Conservation (phyloP, 345 rosid genomes). For the Mercurialis annua region DNA sequence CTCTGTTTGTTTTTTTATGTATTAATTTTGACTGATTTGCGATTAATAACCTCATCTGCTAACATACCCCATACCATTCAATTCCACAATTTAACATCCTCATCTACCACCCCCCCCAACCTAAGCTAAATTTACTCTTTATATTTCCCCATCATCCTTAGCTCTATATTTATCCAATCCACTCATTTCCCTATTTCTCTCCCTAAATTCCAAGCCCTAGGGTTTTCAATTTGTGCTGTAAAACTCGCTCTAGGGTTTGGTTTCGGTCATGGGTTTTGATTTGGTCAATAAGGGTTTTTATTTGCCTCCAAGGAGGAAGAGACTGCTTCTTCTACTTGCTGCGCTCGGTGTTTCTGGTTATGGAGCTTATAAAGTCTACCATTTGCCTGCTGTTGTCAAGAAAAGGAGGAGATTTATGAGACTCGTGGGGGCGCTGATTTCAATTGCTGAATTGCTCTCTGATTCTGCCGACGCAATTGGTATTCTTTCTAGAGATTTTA, state of each 20-base stretch:
- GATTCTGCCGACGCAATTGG: slow-evolving; percentile 65
- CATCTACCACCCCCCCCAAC: background rate
- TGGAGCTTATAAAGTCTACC: slow-evolving; percentile 68
- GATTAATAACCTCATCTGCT: background rate
- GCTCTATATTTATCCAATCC: background rate
- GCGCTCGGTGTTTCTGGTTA: slow-evolving; percentile 64
- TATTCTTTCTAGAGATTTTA: slow-evolving; percentile 67
- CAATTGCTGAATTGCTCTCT: slow-evolving; percentile 64
- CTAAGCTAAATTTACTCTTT: background rate
- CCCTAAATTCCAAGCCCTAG: slow-evolving; percentile 15
- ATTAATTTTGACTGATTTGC: background rate
- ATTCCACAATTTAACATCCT: background rate
- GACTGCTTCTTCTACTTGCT: slow-evolving; percentile 58
- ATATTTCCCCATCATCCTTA: background rate
- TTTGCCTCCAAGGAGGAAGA: slow-evolving; percentile 52
- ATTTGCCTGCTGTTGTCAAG: slow-evolving; percentile 55
- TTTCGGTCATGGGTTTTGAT: slow-evolving; percentile 45
- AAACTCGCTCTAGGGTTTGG: too few relatives aligned
- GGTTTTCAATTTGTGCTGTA: slow-evolving; percentile 7
- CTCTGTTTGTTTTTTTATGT: background rate
- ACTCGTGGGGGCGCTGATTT: slow-evolving; percentile 51
- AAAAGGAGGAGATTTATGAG: slow-evolving; percentile 61
- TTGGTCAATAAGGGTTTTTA: slow-evolving; percentile 39
- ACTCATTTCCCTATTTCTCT: background rate
- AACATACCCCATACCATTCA: background rate